Evolutionary conservation across 2,329 filamentous ascomycete genomes (phyloP).

Genomic region (Pezicula radicicola): DNA sequence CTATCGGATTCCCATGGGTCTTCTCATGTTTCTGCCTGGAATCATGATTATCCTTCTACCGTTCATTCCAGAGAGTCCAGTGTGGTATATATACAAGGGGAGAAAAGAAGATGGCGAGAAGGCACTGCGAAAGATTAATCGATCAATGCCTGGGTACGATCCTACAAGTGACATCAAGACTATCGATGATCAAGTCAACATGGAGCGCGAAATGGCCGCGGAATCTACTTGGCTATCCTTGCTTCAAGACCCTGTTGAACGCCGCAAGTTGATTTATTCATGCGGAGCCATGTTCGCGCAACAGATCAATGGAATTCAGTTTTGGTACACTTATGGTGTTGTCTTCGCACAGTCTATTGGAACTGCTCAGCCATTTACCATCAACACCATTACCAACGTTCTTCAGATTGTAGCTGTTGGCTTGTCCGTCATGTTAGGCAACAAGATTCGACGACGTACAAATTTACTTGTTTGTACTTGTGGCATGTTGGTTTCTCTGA

Average conservation of each 20-base stretch:
- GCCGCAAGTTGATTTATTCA: slow-evolving; percentile 42
- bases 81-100: slow-evolving; percentile 30
- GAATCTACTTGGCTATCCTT: slow-evolving; percentile 37
- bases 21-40: slow-evolving; percentile 17
- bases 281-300: slow-evolving; percentile 42
- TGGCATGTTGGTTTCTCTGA: slow-evolving; percentile 36
- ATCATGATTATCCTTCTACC: slow-evolving; percentile 21
- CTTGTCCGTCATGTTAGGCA: slow-evolving; percentile 35
- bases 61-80: slow-evolving; percentile 25
- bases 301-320: slow-evolving; percentile 47
- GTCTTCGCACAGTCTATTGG: slow-evolving; percentile 41
- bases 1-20: slow-evolving; percentile 30
- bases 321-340: slow-evolving; percentile 41
- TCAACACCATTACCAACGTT: slow-evolving; percentile 38
- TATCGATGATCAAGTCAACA: slow-evolving; percentile 17
- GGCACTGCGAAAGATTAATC: slow-evolving; percentile 32
- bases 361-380: slow-evolving; percentile 33
- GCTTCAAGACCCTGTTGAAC: slow-evolving; percentile 40
- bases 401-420: slow-evolving; percentile 40
- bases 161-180: slow-evolving; percentile 23
- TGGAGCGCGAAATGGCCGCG: slow-evolving; percentile 21
- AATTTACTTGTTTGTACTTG: slow-evolving; percentile 35
- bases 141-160: slow-evolving; percentile 27
- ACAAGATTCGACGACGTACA: slow-evolving; percentile 36
- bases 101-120: slow-evolving; percentile 26